Conservation (phyloP, 1,139 yeast genomes). For the Debaryomyces fabryi region DNA sequence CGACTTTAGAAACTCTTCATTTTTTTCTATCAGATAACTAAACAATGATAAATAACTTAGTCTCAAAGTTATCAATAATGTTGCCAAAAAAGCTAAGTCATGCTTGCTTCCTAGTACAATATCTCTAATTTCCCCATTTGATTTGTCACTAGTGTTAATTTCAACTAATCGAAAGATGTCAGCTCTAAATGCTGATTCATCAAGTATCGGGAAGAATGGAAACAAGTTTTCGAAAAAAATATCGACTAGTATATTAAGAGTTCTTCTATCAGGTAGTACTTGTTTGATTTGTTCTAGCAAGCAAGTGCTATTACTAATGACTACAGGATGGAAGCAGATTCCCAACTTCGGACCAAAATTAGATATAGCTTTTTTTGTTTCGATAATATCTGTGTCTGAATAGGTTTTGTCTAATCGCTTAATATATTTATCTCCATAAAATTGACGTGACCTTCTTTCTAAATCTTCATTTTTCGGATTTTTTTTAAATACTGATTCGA, state of each 20-base stretch:
- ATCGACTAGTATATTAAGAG: constrained; percentile 6
- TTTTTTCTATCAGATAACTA: constrained; percentile 21
- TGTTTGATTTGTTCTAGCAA: constrained; percentile 3
- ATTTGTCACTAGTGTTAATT: constrained; percentile 15
- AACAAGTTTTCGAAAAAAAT: constrained; percentile 44
- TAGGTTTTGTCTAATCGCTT: constrained; percentile 17
- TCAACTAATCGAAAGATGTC: constrained; percentile 27
- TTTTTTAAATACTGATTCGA: not conserved
- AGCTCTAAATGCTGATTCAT: constrained; percentile 31
- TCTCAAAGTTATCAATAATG: constrained; percentile 28
- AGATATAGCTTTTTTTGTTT: constrained; percentile 16
- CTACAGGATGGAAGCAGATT: constrained; percentile 7
- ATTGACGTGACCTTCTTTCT: constrained; percentile 11
- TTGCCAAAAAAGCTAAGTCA: constrained; percentile 32
- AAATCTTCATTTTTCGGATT: constrained; percentile 9
- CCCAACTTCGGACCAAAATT: constrained; percentile 14
- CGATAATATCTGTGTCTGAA: constrained; percentile 14
- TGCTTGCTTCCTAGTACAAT: constrained; percentile 26
- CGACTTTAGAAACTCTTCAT: constrained; percentile 12
- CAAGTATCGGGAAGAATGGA: constrained; percentile 51
- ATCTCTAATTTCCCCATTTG: constrained; percentile 20
- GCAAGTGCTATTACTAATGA: not conserved
- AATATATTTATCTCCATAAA: constrained; percentile 15
- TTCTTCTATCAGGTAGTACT: constrained; percentile 10
- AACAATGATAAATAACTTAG: constrained; percentile 30